Evolutionary conservation across 805 yeast genomes (phyloP).

Genomic region (Metschnikowia rubicola): DNA sequence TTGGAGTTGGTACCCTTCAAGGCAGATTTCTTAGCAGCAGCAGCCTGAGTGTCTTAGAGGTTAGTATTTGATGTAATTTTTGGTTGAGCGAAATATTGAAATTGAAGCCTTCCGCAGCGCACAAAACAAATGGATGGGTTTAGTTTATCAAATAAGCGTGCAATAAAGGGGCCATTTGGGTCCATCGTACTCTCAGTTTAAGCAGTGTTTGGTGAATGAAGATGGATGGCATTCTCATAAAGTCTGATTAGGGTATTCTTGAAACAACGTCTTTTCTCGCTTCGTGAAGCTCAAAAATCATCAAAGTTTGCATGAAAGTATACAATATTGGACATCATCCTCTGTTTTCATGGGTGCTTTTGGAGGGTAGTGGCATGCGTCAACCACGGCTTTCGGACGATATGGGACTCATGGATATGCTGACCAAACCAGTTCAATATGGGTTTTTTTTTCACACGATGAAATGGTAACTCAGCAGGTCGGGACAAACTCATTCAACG

Average conservation of each 20-base stretch:
- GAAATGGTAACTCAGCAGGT: not conserved
- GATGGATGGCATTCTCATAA: too few species aligned
- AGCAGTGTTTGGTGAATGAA: too few species aligned
- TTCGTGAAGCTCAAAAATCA: too few species aligned
- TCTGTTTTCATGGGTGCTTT: not conserved
- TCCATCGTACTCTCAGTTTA: too few species aligned
- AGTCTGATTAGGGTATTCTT: too few species aligned
- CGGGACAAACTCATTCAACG: not conserved
- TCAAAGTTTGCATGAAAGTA: not conserved
- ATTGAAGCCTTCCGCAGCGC: not conserved
- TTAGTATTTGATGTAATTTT: conserved; percentile 13
- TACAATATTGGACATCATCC: not conserved
- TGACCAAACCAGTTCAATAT: not conserved
- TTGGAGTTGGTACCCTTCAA: conserved; percentile 93
- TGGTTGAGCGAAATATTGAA: not conserved
- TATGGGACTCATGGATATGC: not conserved
- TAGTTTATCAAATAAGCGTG: not conserved
- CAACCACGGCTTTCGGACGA: too few species aligned
- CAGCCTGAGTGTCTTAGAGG: conserved; percentile 64
- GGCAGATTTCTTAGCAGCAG: conserved; percentile 98
- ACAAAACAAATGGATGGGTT: not conserved
- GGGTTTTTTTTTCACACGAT: not conserved
- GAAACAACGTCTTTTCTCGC: too few species aligned
- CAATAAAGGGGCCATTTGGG: too few species aligned
- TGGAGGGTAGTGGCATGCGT: not conserved